Evolutionary conservation across 768 basidiomycete species (phyloP).

Genomic region (Cystofilobasidium bisporidii): DNA sequence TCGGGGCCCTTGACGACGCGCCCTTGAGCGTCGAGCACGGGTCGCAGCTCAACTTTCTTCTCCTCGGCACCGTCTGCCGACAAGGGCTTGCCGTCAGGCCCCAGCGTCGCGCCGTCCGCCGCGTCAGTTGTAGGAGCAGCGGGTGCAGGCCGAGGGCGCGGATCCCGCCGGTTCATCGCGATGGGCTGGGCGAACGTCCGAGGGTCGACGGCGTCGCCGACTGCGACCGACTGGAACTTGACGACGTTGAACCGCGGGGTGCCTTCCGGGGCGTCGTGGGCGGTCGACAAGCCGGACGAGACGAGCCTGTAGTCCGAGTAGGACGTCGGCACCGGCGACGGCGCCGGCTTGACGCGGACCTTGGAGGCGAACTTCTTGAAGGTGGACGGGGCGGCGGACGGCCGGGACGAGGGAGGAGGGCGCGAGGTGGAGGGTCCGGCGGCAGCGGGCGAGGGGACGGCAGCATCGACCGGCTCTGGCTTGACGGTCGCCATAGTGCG

Average conservation of each 20-base stretch:
- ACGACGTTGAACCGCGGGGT: constrained; percentile 68
- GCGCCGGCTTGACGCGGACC: background rate
- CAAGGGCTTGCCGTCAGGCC: background rate
- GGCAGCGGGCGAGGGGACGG: background rate
- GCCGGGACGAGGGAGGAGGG: background rate
- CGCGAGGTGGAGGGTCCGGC: background rate
- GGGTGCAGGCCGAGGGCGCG: constrained; percentile 39
- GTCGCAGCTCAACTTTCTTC: constrained; percentile 7
- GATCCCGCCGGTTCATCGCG: constrained; percentile 78
- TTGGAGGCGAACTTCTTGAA: background rate
- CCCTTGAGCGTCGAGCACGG: constrained; percentile 29
- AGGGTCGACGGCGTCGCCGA: constrained; percentile 54
- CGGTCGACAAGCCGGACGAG: constrained; percentile 2
- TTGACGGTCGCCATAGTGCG: background rate
- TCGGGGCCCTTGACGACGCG: constrained; percentile 50
- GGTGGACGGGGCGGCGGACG: background rate
- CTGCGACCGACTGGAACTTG: constrained; percentile 56
- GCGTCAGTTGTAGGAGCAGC: background rate
- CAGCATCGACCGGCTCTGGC: background rate
- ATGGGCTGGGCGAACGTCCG: constrained; percentile 62
- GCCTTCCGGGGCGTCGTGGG: background rate
- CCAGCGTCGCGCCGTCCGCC: background rate
- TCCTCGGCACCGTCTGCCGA: too few species aligned
- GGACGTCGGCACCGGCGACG: background rate
- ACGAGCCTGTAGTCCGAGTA: constrained; percentile 24